Evolutionary conservation across 1,139 yeast species (phyloP).

Genomic region (Yamadazyma diospyri): DNA sequence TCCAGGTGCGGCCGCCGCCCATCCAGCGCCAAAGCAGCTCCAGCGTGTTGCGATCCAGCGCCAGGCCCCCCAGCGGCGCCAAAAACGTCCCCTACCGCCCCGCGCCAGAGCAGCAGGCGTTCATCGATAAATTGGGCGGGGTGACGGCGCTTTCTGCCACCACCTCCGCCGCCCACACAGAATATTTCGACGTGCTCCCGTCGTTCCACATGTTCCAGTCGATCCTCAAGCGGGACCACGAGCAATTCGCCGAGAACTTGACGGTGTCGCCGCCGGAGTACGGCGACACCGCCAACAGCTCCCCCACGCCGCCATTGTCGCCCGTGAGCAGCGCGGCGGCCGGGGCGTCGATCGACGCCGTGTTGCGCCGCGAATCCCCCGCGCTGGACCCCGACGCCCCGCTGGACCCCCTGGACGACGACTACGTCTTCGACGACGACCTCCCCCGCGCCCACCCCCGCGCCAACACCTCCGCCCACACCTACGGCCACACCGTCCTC

Average conservation of each 20-base stretch:
- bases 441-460: constrained; percentile 9
- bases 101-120: constrained; percentile 32
- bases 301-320: constrained; percentile 25
- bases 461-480: constrained; percentile 14
- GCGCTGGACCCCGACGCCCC: neutral
- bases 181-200: constrained; percentile 54
- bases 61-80: constrained; percentile 1
- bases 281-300: constrained; percentile 30
- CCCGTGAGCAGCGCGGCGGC: constrained; percentile 12
- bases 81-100: constrained; percentile 34
- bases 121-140: constrained; percentile 26
- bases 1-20: constrained; percentile 7
- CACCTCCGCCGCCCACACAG: constrained; percentile 35
- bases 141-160: constrained; percentile 22
- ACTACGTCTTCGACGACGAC: constrained; percentile 22
- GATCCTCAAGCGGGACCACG: constrained; percentile 46
- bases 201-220: constrained; percentile 64
- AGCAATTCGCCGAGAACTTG: constrained; percentile 39
- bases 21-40: constrained; percentile 13
- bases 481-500: constrained; percentile 41
- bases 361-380: constrained; percentile 11
- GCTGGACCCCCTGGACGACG: constrained; percentile 14
- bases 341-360: constrained; percentile 14
- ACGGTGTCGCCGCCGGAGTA: constrained; percentile 38
- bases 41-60: constrained; percentile 10